These are phyloP conservation scores for Brettanomyces sp. DNA, from an alignment of 805 yeast genomes.

Conservation along the genomic window DNA sequence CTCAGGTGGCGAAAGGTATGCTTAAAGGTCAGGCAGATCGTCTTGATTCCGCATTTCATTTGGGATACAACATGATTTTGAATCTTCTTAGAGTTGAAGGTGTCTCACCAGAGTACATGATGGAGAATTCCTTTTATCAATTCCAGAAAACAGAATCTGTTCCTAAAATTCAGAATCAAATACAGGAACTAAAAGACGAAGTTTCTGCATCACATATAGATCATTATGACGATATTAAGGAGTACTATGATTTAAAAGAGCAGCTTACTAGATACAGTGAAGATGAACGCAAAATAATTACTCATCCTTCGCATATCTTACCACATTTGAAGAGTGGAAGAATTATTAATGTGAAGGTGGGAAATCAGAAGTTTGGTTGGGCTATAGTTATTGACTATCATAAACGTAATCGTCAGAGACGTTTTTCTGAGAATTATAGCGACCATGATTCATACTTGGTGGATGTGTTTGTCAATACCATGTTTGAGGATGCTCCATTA, in stretches of 20 bases:
- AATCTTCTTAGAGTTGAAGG: constrained; percentile 97
- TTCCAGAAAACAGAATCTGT: constrained; percentile 90
- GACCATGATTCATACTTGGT: constrained; percentile 90
- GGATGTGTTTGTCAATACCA: constrained; percentile 69
- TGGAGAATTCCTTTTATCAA: constrained; percentile 88
- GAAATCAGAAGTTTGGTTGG: constrained; percentile 83
- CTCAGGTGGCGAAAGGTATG: constrained; percentile 98
- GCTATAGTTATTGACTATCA: constrained; percentile 70
- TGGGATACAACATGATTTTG: constrained; percentile 95
- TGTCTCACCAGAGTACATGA: constrained; percentile 94
- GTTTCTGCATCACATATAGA: constrained; percentile 47
- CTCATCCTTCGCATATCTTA: constrained; percentile 83
- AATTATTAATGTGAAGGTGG: constrained; percentile 58
- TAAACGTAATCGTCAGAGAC: constrained; percentile 43
- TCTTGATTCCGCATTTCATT: constrained; percentile 92
- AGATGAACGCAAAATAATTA: constrained; percentile 71
- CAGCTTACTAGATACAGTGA: constrained; percentile 63
- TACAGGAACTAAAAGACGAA: constrained; percentile 43
- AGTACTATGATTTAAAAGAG: constrained; percentile 71
- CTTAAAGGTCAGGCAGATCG: constrained; percentile 98
- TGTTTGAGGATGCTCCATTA: constrained; percentile 78
- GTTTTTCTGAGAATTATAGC: constrained; percentile 45
- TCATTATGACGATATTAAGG: constrained; percentile 65
- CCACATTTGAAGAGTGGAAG: constrained; percentile 88
- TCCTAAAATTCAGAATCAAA: constrained; percentile 67